phyloP scores from a whole-genome alignment of 192 early-diverging fungal species.

The Physocladia obscura region DNA sequence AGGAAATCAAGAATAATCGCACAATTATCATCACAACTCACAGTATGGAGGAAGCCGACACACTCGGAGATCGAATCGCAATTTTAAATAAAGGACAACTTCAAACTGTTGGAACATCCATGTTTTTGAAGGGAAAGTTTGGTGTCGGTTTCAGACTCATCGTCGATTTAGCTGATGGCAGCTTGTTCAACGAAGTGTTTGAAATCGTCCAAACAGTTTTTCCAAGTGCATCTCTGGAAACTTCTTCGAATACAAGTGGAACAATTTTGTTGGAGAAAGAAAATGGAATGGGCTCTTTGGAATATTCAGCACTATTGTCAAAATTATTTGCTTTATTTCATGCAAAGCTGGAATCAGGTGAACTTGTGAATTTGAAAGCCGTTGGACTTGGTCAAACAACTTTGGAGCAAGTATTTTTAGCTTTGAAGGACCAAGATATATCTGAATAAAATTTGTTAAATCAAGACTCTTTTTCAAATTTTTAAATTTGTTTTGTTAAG shows the following conservation, averaged over 20 bases:
- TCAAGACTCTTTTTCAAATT: too few species aligned
- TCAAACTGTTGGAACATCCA: constrained; percentile 48
- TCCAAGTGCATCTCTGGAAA: too few species aligned
- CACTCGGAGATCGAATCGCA: constrained; percentile 46
- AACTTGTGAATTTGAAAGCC: not conserved
- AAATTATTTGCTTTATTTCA: not conserved
- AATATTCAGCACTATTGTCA: not conserved
- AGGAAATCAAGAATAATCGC: constrained; percentile 43
- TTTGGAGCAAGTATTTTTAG: constrained; percentile 64
- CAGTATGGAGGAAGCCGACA: constrained; percentile 67
- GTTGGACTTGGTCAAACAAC: constrained; percentile 32
- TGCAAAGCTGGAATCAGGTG: too few species aligned
- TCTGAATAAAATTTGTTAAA: too few species aligned
- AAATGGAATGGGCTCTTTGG: not conserved
- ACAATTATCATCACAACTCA: constrained; percentile 65
- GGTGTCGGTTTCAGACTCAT: constrained; percentile 41
- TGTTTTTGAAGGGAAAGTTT: constrained; percentile 60
- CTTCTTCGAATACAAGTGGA: constrained; percentile 40
- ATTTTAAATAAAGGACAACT: constrained; percentile 53
- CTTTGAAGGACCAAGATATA: not conserved
- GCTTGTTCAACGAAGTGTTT: constrained; percentile 23
- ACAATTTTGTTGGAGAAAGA: constrained; percentile 37
- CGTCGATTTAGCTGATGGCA: not conserved
- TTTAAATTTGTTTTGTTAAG: too few species aligned
- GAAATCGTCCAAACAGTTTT: constrained; percentile 38